Percentiles rank a stretch among this genome's conserved stretches.
Evolutionary conservation across 1,139 yeast species (phyloP).

Genomic region (Starmera stellimalicola): DNA sequence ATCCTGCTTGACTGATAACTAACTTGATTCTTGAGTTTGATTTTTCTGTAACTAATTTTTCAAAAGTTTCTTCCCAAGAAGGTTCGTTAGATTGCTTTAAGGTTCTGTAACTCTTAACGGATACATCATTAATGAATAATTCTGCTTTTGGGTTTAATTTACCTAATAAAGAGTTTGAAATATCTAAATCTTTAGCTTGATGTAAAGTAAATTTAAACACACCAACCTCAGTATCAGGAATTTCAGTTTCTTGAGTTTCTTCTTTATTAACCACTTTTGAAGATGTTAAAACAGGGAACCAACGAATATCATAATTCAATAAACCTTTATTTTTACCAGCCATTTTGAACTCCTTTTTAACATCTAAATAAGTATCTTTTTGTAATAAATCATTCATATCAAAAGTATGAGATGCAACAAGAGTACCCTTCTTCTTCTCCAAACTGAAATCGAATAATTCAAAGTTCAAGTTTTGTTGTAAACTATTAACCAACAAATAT

Average conservation of each 20-base stretch:
- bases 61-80: slow-evolving; percentile 56
- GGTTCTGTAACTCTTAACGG: slow-evolving; percentile 46
- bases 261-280: slow-evolving; percentile 16
- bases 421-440: slow-evolving; percentile 43
- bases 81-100: slow-evolving; percentile 64
- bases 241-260: slow-evolving; percentile 18
- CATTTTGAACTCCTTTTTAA: slow-evolving; percentile 20
- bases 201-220: slow-evolving; percentile 62
- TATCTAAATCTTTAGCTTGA: slow-evolving; percentile 64
- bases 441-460: slow-evolving; percentile 42
- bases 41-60: slow-evolving; percentile 51
- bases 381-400: slow-evolving; percentile 54
- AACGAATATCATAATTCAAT: slow-evolving; percentile 50
- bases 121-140: slow-evolving; percentile 45
- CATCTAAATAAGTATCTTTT: slow-evolving; percentile 20
- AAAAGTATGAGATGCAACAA: slow-evolving; percentile 48
- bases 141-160: slow-evolving; percentile 65
- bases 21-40: slow-evolving; percentile 44
- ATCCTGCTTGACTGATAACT: slow-evolving; percentile 46
- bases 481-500: slow-evolving; percentile 45
- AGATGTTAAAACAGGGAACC: slow-evolving; percentile 46
- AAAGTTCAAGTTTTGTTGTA: slow-evolving; percentile 49
- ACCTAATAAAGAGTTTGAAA: slow-evolving; percentile 56
- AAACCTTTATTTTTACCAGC: slow-evolving; percentile 54
- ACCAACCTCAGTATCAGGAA: slow-evolving; percentile 56